Evolutionary conservation across 2,329 filamentous ascomycete genomes (phyloP), one percentile per base, ranked within the genome.

Genomic region (Incumbomyces delicatus): DNA sequence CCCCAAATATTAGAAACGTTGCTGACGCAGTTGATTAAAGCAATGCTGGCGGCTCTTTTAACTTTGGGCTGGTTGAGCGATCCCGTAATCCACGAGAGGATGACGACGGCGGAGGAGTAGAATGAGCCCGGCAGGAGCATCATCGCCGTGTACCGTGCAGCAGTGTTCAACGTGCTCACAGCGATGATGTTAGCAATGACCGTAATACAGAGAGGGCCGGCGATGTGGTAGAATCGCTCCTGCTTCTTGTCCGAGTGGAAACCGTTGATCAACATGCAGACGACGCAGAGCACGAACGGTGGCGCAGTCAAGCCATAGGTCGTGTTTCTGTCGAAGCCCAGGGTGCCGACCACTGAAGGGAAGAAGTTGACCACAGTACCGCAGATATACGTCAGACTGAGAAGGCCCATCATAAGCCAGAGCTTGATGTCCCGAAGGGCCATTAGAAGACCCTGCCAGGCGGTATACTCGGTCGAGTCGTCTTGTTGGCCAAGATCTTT

Each of bases 11-110:
- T 51, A 12, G 47, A 43, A 16, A 35, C 71, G 60, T 88, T 87
- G 16, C 75, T 77, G 4, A 86, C 71, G 10, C 30, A 80, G 59
- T 90, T 90, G 64, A 89, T 86, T 51, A 83, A 80, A 1, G 84
- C 85, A 6, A 89, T 63, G 0, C 83, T 83, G 0, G 83, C 78
- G 2, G 80, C 80, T 50, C 83, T 76, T 66, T 88, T 88, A 2
- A 83, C 80, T 0, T 83, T 81, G 1, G 86, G 85, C 6, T 85
- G 76, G 0, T 85, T 84, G 41, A 90, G 72, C 1, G 80, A 82
- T 60, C 83, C 85, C 35, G 76, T 79, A 53, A 89, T 87, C 85
- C 85, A 92, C 1, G 81, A 76, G 2, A 39, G 31, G 1, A 74
- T 72, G 1, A 85, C 80, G 1, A 83, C 82, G 57, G 80, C 86